A percentile compares a stretch with the other conserved stretches of the same genome.
Evolutionary conservation across 1,139 yeast genomes (phyloP).

Genomic region (Suhomyces wounanorum): DNA sequence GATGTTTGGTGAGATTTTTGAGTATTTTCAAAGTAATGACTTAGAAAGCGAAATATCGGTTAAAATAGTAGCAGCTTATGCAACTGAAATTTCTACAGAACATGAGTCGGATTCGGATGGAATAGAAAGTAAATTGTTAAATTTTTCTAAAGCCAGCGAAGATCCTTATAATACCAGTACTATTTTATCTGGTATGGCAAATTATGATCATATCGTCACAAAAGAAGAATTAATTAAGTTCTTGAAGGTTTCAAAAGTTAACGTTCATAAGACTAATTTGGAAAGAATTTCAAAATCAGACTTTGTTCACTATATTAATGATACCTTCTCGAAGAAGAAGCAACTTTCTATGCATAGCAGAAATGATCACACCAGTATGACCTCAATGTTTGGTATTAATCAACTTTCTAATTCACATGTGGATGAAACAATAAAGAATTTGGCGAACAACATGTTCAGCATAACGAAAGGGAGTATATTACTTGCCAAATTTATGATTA

Average conservation of each 20-base stretch:
- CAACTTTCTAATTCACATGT: neutral
- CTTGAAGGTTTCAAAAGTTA: conserved; percentile 10
- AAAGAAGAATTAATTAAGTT: conserved; percentile 9
- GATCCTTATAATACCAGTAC: conserved; percentile 1
- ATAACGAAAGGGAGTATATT: conserved; percentile 22
- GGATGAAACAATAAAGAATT: conserved; percentile 6
- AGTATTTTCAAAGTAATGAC: conserved; percentile 25
- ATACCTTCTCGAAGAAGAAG: conserved; percentile 4
- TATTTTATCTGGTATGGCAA: conserved; percentile 1
- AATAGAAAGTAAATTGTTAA: neutral
- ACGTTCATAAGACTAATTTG: conserved; percentile 11
- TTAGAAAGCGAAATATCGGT: conserved; percentile 18
- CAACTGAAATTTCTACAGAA: conserved; percentile 2
- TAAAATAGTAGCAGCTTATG: conserved; percentile 21
- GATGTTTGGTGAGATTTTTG: conserved; percentile 32
- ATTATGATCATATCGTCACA: conserved; percentile 2
- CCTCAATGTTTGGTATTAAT: conserved; percentile 9
- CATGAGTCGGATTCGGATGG: conserved; percentile 2
- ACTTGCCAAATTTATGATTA: conserved; percentile 16
- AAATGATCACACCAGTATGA: conserved; percentile 10
- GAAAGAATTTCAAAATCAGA: conserved; percentile 10
- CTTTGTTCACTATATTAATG: conserved; percentile 17
- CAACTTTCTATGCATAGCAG: conserved; percentile 4
- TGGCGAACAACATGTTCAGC: conserved; percentile 10
- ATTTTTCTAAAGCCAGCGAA: neutral